These are phyloP conservation scores for Quillaja saponaria DNA, from an alignment of 306 rosid species.

Conservation along the genomic window DNA sequence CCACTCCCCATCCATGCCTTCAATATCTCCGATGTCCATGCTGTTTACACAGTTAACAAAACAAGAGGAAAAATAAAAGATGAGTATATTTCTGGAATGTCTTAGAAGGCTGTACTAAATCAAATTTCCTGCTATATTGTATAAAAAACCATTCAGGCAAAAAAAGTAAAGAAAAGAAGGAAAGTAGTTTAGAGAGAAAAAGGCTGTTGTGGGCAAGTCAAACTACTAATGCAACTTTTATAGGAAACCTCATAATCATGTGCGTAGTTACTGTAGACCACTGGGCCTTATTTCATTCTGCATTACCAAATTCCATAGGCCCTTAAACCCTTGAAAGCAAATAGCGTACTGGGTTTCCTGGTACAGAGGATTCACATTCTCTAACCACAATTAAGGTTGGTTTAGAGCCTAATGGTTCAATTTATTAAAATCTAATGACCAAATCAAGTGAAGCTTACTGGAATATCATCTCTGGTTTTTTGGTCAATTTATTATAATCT, in stretches of 20 bases:
- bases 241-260: constrained; percentile 12
- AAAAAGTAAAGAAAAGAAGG: neutral
- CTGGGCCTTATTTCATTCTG: too few relatives aligned
- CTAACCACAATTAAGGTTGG: too few relatives aligned
- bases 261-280: constrained; percentile 24
- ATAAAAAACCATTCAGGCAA: neutral
- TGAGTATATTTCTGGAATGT: constrained; percentile 4
- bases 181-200: too few relatives aligned
- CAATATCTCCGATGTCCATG: constrained; percentile 86
- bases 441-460: too few relatives aligned
- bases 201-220: constrained; percentile 14
- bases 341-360: too few relatives aligned
- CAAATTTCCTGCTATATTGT: neutral
- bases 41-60: constrained; percentile 41
- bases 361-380: too few relatives aligned
- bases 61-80: neutral
- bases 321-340: too few relatives aligned
- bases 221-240: constrained; percentile 24
- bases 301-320: too few relatives aligned
- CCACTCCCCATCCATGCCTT: constrained; percentile 82
- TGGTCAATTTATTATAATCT: too few relatives aligned
- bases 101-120: neutral
- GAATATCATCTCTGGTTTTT: too few relatives aligned
- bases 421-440: too few relatives aligned
- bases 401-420: too few relatives aligned